Evolutionary conservation across 208 protist genomes (phyloP).

Genomic region (Wallacemonas sp.): DNA sequence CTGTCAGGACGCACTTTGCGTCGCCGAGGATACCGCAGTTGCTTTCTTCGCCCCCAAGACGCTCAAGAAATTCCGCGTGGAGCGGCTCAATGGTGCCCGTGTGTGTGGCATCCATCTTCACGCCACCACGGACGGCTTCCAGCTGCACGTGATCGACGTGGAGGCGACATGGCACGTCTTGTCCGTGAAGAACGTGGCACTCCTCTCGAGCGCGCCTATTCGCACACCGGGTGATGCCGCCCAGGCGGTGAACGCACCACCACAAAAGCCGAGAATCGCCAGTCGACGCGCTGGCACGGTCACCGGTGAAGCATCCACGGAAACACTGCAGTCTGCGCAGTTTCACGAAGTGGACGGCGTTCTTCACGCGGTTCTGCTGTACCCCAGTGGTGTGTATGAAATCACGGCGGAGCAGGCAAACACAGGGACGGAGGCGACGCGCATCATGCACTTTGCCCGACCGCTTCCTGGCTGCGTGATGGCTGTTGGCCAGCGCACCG

Average conservation of each 20-base stretch:
- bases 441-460: conserved; percentile 36
- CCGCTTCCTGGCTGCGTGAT: conserved; percentile 26
- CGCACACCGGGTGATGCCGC: neutral
- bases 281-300: neutral
- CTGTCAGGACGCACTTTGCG: conserved; percentile 71
- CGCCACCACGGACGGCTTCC: conserved; percentile 12
- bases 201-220: conserved; percentile 40
- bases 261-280: conserved; percentile 22
- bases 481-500: conserved; percentile 45
- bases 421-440: conserved; percentile 5
- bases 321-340: conserved; percentile 16
- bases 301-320: neutral
- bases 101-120: conserved; percentile 60
- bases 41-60: conserved; percentile 78
- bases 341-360: conserved; percentile 44
- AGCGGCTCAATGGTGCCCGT: conserved; percentile 65
- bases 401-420: conserved; percentile 16
- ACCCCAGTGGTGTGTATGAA: conserved; percentile 47
- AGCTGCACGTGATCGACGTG: conserved; percentile 77
- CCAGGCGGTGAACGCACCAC: neutral
- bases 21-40: conserved; percentile 76
- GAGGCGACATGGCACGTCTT: conserved; percentile 69
- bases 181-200: conserved; percentile 30
- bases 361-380: conserved; percentile 69
- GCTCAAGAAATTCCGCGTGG: conserved; percentile 82